Evolutionary conservation across 2,329 filamentous ascomycete genomes (phyloP).

Genomic region (Tolypocladium inflatum): DNA sequence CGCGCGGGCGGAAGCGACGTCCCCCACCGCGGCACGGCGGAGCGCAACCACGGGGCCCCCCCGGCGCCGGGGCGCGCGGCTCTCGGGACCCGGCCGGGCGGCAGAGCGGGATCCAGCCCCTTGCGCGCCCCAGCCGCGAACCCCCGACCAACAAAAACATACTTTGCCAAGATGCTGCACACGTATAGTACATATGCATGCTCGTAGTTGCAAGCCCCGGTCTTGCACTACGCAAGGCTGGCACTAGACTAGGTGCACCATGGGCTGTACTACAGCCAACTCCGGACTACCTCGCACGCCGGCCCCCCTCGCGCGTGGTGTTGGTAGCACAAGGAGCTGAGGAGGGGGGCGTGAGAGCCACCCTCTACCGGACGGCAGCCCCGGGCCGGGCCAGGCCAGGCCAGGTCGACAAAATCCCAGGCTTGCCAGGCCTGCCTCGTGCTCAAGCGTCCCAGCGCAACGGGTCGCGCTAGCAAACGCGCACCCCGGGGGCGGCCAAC

Average conservation of each 20-base stretch:
- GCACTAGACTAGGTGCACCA: neutral
- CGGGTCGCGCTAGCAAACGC: neutral
- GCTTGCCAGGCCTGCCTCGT: neutral
- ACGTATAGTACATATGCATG: neutral
- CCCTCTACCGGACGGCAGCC: neutral
- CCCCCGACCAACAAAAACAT: too few species aligned
- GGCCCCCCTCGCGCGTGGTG: neutral
- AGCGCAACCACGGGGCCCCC: too few species aligned
- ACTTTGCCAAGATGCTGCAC: neutral
- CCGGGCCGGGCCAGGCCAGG: too few species aligned
- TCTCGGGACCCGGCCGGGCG: too few species aligned
- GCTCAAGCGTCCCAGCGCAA: neutral
- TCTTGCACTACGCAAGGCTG: neutral
- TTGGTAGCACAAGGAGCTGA: neutral
- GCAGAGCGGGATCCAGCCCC: too few species aligned
- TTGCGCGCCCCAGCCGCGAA: too few species aligned
- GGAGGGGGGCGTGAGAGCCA: slow-evolving; percentile 2
- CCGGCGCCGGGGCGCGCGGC: too few species aligned
- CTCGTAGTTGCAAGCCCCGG: neutral
- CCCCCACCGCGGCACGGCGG: neutral
- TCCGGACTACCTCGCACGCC: too few species aligned
- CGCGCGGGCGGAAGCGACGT: too few species aligned
- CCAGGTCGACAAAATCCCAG: neutral
- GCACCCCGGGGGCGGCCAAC: neutral
- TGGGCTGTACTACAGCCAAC: neutral